Percentiles rank a stretch among this genome's conserved stretches.
These are phyloP conservation scores for Saccharomycopsis sp. DNA, from an alignment of 805 yeast species.

Conservation along the genomic window DNA sequence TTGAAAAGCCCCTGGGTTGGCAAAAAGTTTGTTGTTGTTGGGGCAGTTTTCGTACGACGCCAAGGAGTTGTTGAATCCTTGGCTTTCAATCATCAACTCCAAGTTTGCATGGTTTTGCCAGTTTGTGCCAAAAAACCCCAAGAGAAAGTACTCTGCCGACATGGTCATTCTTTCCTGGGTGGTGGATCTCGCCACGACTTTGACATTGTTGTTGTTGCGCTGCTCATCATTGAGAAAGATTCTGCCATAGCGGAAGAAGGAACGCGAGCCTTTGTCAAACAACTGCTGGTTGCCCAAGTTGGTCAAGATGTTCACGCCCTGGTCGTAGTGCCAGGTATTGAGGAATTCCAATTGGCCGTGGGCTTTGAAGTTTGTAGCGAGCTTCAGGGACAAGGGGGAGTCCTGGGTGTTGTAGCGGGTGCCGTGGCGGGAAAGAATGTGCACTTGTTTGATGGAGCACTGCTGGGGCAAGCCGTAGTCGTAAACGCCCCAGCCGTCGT, in stretches of 20 bases:
- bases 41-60: conserved; percentile 20
- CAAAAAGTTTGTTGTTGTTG: background rate
- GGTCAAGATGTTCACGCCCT: conserved; percentile 21
- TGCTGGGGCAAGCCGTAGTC: conserved; percentile 26
- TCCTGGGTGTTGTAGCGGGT: conserved; percentile 59
- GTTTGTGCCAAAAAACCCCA: conserved; percentile 39
- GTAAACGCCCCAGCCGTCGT: conserved; percentile 22
- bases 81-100: conserved; percentile 21
- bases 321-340: conserved; percentile 31
- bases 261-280: conserved; percentile 22
- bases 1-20: background rate
- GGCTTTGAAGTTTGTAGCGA: conserved; percentile 20
- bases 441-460: conserved; percentile 57
- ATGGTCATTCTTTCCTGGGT: conserved; percentile 41
- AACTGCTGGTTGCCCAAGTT: conserved; percentile 23
- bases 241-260: conserved; percentile 22
- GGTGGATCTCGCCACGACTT: conserved; percentile 26
- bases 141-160: conserved; percentile 37
- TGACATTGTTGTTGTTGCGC: conserved; percentile 3
- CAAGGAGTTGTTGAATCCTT: conserved; percentile 22
- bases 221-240: too few relatives aligned
- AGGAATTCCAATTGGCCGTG: conserved; percentile 47
- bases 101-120: conserved; percentile 22
- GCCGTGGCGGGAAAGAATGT: conserved; percentile 67
- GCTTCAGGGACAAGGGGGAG: conserved; percentile 25